These are phyloP conservation scores for Fusarium sp. DNA, from an alignment of 2,329 filamentous ascomycete species.

Conservation along the genomic window DNA sequence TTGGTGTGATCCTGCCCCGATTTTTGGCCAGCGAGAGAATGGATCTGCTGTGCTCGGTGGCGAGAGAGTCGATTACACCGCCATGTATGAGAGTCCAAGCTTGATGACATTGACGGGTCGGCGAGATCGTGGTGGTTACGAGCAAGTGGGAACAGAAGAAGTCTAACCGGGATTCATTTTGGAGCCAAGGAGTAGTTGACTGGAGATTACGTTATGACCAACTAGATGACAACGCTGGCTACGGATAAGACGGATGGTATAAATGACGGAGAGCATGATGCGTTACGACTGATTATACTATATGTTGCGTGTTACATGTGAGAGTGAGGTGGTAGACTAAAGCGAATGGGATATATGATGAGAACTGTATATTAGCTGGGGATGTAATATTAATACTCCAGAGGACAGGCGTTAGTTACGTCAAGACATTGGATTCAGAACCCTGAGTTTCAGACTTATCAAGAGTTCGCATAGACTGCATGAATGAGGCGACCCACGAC, in stretches of 20 bases:
- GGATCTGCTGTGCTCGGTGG: slow-evolving; percentile 84
- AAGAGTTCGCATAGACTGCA: background rate
- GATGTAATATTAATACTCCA: slow-evolving; percentile 43
- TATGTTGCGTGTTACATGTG: slow-evolving; percentile 25
- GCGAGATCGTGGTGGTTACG: slow-evolving; percentile 68
- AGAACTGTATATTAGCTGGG: slow-evolving; percentile 39
- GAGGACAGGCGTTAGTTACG: slow-evolving; percentile 6
- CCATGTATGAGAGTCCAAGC: slow-evolving; percentile 86
- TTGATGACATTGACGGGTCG: slow-evolving; percentile 70
- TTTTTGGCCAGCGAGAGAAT: slow-evolving; percentile 80
- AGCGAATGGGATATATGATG: slow-evolving; percentile 19
- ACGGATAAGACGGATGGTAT: slow-evolving; percentile 27
- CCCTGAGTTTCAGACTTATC: slow-evolving; percentile 10
- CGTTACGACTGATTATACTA: slow-evolving; percentile 33
- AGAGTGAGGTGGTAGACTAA: slow-evolving; percentile 30
- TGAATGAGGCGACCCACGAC: background rate
- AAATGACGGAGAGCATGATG: slow-evolving; percentile 34
- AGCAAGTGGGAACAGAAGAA: slow-evolving; percentile 71
- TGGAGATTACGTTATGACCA: slow-evolving; percentile 28
- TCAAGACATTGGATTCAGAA: slow-evolving; percentile 25
- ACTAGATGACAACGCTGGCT: slow-evolving; percentile 35
- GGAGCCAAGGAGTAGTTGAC: slow-evolving; percentile 18
- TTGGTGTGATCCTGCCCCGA: slow-evolving; percentile 88
- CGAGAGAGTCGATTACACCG: slow-evolving; percentile 84
- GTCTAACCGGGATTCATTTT: slow-evolving; percentile 44